These are phyloP conservation scores for Suhomyces prunicola DNA, from an alignment of 805 yeast species.

Conservation along the genomic window DNA sequence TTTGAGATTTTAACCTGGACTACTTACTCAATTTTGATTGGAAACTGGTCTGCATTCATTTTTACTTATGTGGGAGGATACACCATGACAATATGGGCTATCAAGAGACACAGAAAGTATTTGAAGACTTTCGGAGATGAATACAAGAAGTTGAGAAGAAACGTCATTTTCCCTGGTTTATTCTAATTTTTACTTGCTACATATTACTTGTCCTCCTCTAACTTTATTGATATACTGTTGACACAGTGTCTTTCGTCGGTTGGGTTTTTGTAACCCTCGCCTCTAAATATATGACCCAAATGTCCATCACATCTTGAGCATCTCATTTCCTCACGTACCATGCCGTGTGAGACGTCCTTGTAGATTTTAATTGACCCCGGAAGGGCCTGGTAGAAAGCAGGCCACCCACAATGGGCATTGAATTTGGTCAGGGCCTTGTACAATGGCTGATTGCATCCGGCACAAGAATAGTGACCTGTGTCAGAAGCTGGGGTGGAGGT, in stretches of 20 bases:
- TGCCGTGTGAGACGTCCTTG: constrained; percentile 66
- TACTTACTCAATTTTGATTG: constrained; percentile 62
- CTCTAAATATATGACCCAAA: constrained; percentile 90
- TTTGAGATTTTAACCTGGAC: constrained; percentile 83
- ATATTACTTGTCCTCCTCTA: constrained; percentile 22
- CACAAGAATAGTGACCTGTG: constrained; percentile 75
- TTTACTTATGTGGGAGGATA: constrained; percentile 67
- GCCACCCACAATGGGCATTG: constrained; percentile 96
- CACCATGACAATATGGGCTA: constrained; percentile 93
- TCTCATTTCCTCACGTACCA: constrained; percentile 83
- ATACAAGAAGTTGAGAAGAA: constrained; percentile 75
- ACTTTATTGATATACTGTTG: constrained; percentile 77
- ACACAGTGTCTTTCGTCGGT: constrained; percentile 95
- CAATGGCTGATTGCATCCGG: constrained; percentile 77
- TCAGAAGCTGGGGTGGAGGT: constrained; percentile 46
- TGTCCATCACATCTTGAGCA: constrained; percentile 91
- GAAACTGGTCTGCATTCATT: constrained; percentile 72
- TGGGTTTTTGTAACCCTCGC: constrained; percentile 88
- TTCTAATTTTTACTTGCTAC: constrained; percentile 30
- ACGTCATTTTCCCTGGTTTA: constrained; percentile 71
- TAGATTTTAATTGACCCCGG: constrained; percentile 70
- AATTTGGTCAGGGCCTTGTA: constrained; percentile 81
- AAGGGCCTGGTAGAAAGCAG: constrained; percentile 87
- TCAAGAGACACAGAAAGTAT: constrained; percentile 73
- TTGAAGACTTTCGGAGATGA: constrained; percentile 66